Evolutionary conservation across 2,329 filamentous ascomycete species (phyloP).

Genomic region (Malbranchea zuffiana): DNA sequence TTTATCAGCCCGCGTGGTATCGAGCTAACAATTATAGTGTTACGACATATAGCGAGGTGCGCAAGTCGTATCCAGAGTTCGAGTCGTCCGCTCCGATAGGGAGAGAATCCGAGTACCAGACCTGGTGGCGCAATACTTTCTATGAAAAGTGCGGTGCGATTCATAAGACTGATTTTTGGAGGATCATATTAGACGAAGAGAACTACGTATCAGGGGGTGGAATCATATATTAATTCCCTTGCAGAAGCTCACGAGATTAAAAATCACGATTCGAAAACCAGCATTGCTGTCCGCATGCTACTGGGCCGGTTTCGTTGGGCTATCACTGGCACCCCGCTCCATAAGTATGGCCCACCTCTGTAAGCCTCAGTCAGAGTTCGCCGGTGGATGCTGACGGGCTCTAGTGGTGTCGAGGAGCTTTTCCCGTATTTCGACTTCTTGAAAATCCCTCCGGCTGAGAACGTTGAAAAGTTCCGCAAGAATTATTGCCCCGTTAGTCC

Average conservation of each 20-base stretch:
- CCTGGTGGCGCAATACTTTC: constrained; percentile 21
- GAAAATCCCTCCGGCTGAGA: constrained; percentile 20
- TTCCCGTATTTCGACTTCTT: constrained; percentile 32
- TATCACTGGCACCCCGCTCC: constrained; percentile 30
- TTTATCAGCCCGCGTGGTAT: background rate
- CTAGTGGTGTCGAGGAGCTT: constrained; percentile 28
- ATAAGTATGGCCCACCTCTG: constrained; percentile 23
- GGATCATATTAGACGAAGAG: constrained; percentile 33
- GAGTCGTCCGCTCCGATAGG: constrained; percentile 15
- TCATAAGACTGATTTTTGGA: constrained; percentile 27
- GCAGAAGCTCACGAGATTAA: constrained; percentile 30
- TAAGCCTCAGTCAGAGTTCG: background rate
- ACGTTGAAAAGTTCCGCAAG: constrained; percentile 13
- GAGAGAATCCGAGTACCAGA: constrained; percentile 15
- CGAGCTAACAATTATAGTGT: constrained; percentile 19
- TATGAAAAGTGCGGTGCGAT: constrained; percentile 22
- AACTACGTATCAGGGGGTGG: background rate
- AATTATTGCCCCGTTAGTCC: constrained; percentile 8
- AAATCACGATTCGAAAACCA: constrained; percentile 25
- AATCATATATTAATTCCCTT: background rate
- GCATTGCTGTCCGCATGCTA: constrained; percentile 28
- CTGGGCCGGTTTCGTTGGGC: constrained; percentile 29
- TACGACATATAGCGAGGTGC: constrained; percentile 31
- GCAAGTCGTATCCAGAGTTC: constrained; percentile 24
- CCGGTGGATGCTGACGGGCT: background rate